Conservation (phyloP, 1,284 basidiomycete genomes). For the Vanrija pseudolonga region DNA sequence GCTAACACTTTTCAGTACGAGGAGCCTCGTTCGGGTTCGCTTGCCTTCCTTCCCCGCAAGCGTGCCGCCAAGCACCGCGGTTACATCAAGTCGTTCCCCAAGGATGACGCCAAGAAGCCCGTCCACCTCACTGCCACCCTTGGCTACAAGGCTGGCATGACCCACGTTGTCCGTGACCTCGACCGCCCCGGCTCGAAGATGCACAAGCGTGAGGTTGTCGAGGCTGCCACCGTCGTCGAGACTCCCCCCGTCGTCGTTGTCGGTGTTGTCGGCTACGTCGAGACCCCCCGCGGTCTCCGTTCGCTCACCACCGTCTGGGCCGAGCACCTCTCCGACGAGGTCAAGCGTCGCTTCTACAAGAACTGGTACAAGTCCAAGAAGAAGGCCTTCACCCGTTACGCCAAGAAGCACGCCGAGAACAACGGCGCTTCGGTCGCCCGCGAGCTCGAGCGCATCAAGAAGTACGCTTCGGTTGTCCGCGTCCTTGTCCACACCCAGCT, state of each 20-base stretch:
- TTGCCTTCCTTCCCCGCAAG: constrained; percentile 79
- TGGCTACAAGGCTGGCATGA: constrained; percentile 99
- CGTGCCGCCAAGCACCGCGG: constrained; percentile 92
- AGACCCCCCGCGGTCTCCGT: constrained; percentile 98
- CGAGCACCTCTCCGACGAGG: constrained; percentile 67
- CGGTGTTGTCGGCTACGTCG: constrained; percentile 99
- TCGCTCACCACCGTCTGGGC: constrained; percentile 67
- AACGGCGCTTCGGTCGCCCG: constrained; percentile 86
- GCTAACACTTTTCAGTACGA: constrained; percentile 63
- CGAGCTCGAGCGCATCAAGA: constrained; percentile 99
- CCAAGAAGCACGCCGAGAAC: constrained; percentile 98
- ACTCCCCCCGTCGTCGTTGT: constrained; percentile 96
- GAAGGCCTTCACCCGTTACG: constrained; percentile 97
- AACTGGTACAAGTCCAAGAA: constrained; percentile 99
- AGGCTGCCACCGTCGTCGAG: constrained; percentile 94
- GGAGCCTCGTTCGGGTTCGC: constrained; percentile 90
- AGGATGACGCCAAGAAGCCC: constrained; percentile 99
- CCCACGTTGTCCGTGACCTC: constrained; percentile 97
- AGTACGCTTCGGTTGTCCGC: constrained; percentile 99
- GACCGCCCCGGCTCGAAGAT: constrained; percentile 99
- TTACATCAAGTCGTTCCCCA: constrained; percentile 98
- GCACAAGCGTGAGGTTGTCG: constrained; percentile 99
- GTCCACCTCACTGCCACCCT: constrained; percentile 97
- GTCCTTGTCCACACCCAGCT: constrained; percentile 99
- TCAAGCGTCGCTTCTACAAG: constrained; percentile 99